phyloP scores from a whole-genome alignment of 805 yeast species.

The Candida insectorum region DNA sequence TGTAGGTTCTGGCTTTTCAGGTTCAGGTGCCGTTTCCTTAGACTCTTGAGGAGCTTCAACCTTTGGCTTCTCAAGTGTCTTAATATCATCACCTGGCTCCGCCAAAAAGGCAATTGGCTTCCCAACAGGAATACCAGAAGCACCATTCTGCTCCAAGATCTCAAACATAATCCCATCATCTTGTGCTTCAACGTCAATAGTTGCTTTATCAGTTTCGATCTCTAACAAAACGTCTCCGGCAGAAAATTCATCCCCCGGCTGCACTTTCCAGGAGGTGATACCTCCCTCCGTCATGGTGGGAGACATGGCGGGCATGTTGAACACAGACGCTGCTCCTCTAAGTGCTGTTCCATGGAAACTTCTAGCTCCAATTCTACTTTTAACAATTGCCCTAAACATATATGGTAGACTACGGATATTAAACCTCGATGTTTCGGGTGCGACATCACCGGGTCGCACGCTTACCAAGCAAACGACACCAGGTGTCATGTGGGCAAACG shows the following conservation, averaged over 20 bases:
- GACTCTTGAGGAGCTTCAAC: conserved; percentile 21
- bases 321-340: conserved; percentile 40
- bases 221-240: conserved; percentile 83
- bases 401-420: neutral
- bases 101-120: conserved; percentile 84
- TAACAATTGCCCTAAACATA: neutral
- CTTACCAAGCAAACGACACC: too few species aligned
- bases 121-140: conserved; percentile 79
- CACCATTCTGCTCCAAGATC: conserved; percentile 69
- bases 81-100: conserved; percentile 81
- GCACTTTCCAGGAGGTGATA: conserved; percentile 81
- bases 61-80: conserved; percentile 57
- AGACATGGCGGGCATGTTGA: conserved; percentile 97
- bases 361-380: too few species aligned
- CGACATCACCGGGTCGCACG: too few species aligned
- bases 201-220: conserved; percentile 85
- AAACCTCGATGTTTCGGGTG: neutral
- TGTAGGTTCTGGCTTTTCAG: conserved; percentile 12
- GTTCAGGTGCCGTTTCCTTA: conserved; percentile 10
- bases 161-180: conserved; percentile 91
- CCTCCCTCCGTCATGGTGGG: conserved; percentile 99
- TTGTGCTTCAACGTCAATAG: conserved; percentile 80
- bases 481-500: too few species aligned
- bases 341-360: conserved; percentile 2
- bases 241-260: conserved; percentile 61